Percentiles rank a stretch among this genome's conserved stretches.
phyloP scores from a whole-genome alignment of 495 filamentous ascomycete genomes.

The Aspergillus incahuasiensis region DNA sequence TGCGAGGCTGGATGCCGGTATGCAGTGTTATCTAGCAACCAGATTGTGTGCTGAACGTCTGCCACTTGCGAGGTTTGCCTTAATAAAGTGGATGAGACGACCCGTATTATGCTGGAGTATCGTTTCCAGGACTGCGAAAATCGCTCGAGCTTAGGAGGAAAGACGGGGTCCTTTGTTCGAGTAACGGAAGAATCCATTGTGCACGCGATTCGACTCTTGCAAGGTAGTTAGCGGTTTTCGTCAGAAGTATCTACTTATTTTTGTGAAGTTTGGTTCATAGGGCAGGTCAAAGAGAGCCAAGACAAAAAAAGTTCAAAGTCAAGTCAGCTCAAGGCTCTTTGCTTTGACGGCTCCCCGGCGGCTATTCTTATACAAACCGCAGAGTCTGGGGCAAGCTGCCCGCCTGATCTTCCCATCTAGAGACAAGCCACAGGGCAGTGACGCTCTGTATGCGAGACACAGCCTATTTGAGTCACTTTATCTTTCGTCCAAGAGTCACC shows the following conservation, averaged over 20 bases:
- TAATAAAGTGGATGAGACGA: conserved; percentile 25
- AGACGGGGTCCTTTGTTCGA: conserved; percentile 7
- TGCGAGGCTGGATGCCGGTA: conserved; percentile 46
- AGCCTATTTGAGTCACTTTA: conserved; percentile 18
- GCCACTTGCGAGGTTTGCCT: conserved; percentile 32
- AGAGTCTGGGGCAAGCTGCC: background rate
- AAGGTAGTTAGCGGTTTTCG: background rate
- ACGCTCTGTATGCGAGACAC: conserved; percentile 1
- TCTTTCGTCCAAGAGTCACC: conserved; percentile 14
- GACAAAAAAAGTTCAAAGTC: background rate
- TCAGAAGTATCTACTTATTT: background rate
- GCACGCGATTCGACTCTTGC: background rate
- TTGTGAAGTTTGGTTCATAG: background rate
- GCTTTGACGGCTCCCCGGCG: background rate
- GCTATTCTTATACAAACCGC: conserved; percentile 6
- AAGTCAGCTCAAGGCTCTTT: background rate
- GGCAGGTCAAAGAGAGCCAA: background rate
- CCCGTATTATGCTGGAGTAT: conserved; percentile 27
- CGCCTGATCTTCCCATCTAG: conserved; percentile 16
- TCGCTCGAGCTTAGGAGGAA: conserved; percentile 7
- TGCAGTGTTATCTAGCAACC: conserved; percentile 89
- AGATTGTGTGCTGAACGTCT: conserved; percentile 61
- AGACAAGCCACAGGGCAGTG: conserved; percentile 20
- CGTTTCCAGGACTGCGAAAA: conserved; percentile 21
- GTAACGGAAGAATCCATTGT: conserved; percentile 5